Base-by-base conservation (phyloP, 148 eudicot species). In the Tetragonia tetragonoides region DNA sequence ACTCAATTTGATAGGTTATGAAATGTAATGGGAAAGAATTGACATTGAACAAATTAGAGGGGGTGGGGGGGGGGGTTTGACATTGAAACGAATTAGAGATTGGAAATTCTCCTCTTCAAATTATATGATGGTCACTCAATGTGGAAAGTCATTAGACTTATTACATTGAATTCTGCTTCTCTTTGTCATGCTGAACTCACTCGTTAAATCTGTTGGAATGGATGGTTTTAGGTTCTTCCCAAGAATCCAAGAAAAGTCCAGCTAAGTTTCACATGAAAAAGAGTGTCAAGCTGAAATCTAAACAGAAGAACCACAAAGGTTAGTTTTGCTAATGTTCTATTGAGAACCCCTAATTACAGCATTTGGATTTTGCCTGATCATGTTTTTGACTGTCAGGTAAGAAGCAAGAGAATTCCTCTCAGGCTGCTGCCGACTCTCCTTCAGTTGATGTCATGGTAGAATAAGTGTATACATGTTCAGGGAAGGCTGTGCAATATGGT, bases 211-310 rank as follows among this genome's bases (percentile, higher is more conserved):
- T 76, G 68, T 28, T 20, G 42, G 10, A 23, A 59, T 59, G 40
- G 40, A 21, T 53, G 76, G 67, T 68, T 53, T 75, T 42, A 89
- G 97, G 89, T 49, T 66, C 90, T 46, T 82, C 90, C 20, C 44
- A 78, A 75, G 84, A 87, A 81, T 75, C 86, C 23, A 86, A 62
- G 66, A 90, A 83, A 72, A 10, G 81, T 44, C 79, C 90, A 5
- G 56, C 84, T 40, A 81, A 88, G 79, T 92, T 94, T 74, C 89
- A 81, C 75, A 20, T 92, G 86, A 92, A 92, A 87, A 94, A 88
- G 89, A 86, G 85, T 77, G 72, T 86, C 75, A 94, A 88, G 86
- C 80, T 94, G 62, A 88, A 85, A 86, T 61, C 82, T 37, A 90
- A 85, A 79, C 75, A 62, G 21, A 87, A 79, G 65, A 89, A 87